Conservation (phyloP, 2,329 filamentous ascomycete genomes). For the Malbranchea cinnamomea region DNA sequence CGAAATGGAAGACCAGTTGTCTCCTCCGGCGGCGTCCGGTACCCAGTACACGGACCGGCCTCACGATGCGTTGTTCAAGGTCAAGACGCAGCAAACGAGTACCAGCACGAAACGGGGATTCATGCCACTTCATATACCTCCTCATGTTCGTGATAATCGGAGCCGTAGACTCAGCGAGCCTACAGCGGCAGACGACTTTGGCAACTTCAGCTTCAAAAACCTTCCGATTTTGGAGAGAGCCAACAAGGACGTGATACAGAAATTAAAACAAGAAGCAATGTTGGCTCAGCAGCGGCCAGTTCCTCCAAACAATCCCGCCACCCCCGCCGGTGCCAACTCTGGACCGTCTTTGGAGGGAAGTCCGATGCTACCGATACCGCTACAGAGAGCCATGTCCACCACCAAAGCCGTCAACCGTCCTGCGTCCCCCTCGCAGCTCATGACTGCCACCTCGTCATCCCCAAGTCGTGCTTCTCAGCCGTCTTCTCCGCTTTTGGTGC, state of each 20-base stretch:
- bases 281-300: conserved; percentile 45
- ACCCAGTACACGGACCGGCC: conserved; percentile 77
- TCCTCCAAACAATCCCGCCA: conserved; percentile 18
- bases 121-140: conserved; percentile 92
- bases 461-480: conserved; percentile 73
- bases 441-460: conserved; percentile 73
- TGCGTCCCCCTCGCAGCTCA: conserved; percentile 68
- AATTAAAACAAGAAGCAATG: conserved; percentile 80
- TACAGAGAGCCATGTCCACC: conserved; percentile 70
- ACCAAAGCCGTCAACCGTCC: conserved; percentile 66
- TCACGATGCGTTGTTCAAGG: conserved; percentile 83
- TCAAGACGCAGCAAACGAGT: conserved; percentile 73
- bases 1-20: conserved; percentile 79
- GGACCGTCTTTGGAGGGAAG: conserved; percentile 67
- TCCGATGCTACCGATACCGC: conserved; percentile 61
- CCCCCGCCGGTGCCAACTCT: conserved; percentile 36
- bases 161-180: conserved; percentile 83
- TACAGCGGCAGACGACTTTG: conserved; percentile 79
- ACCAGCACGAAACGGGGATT: conserved; percentile 78
- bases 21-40: conserved; percentile 54
- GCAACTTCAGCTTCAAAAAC: conserved; percentile 94
- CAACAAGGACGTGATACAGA: conserved; percentile 97
- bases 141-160: conserved; percentile 84
- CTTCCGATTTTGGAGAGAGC: conserved; percentile 91
- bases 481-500: conserved; percentile 85